A percentile compares a stretch with the other conserved stretches of the same genome.
Evolutionary conservation across 2,329 filamentous ascomycete genomes (phyloP).

Genomic region (Fusarium protoensiforme): DNA sequence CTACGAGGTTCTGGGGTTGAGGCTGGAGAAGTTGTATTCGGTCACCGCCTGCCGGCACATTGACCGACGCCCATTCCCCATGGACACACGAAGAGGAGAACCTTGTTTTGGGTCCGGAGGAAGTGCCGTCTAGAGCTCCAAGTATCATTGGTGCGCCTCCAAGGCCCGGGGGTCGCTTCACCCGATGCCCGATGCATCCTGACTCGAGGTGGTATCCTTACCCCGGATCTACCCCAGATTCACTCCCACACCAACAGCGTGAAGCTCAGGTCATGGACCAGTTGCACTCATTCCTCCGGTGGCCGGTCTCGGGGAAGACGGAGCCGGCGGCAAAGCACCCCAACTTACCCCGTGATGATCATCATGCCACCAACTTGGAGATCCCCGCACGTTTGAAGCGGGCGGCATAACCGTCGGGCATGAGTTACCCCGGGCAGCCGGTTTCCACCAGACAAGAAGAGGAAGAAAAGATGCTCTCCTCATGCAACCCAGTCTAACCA

Average conservation of each 20-base stretch:
- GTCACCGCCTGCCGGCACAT: conserved; percentile 1
- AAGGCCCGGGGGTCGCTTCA: not conserved
- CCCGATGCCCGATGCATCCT: conserved; percentile 31
- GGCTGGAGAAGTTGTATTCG: not conserved
- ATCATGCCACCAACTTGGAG: not conserved
- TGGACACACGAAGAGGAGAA: not conserved
- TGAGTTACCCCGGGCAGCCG: not conserved
- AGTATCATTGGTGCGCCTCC: not conserved
- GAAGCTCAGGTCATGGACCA: not conserved
- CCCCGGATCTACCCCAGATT: conserved; percentile 37
- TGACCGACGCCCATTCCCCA: conserved; percentile 18
- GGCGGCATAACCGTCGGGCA: not conserved
- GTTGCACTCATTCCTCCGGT: not conserved
- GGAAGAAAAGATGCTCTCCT: not conserved
- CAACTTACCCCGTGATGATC: not conserved
- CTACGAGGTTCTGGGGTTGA: conserved; percentile 4
- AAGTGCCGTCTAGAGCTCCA: not conserved
- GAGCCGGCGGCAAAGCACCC: not conserved
- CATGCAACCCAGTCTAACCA: not conserved
- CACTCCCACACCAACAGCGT: not conserved
- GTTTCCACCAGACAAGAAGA: not conserved
- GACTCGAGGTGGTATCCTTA: not conserved
- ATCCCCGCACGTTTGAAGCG: not conserved
- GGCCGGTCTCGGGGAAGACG: not conserved
- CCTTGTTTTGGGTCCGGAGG: not conserved